Conservation (phyloP, 768 basidiomycete species). For the Hydnomerulius pinastri region DNA sequence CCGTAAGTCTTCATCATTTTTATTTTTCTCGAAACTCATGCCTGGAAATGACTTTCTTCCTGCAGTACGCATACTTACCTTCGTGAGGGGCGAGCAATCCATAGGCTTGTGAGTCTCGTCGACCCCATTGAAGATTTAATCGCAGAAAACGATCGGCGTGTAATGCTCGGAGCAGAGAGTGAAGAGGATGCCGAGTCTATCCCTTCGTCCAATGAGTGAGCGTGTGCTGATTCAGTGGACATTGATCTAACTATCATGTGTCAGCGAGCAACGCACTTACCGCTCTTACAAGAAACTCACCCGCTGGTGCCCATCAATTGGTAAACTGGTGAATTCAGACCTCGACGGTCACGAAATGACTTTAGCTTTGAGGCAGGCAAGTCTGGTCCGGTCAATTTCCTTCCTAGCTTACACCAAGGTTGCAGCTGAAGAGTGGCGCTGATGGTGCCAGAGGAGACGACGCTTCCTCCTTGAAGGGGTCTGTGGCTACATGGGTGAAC, state of each 20-base stretch:
- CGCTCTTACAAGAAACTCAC: conserved; percentile 5
- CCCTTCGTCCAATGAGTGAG: background rate
- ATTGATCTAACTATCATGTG: background rate
- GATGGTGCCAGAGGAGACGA: conserved; percentile 7
- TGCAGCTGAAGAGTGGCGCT: conserved; percentile 3
- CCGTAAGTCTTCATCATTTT: background rate
- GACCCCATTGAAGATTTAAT: conserved; percentile 6
- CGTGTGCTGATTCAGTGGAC: background rate
- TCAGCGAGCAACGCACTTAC: background rate
- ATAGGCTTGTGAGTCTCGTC: conserved; percentile 7
- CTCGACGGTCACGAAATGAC: background rate
- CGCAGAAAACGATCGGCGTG: conserved; percentile 4
- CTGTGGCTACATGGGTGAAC: background rate
- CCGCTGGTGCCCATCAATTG: conserved; percentile 5
- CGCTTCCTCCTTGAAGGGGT: background rate
- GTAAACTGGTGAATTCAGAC: background rate
- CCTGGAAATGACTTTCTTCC: background rate
- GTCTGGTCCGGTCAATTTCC: too few relatives aligned
- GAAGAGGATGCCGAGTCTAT: background rate
- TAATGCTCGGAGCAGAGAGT: background rate
- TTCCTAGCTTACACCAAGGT: too few relatives aligned
- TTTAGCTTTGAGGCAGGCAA: conserved; percentile 6
- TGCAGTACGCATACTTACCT: conserved; percentile 1
- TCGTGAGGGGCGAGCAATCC: conserved; percentile 6
- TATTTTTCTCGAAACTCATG: background rate